A percentile compares a stretch with the other conserved stretches of the same genome.
Conservation (phyloP, 768 basidiomycete species). For the Lyophyllum decastes region DNA sequence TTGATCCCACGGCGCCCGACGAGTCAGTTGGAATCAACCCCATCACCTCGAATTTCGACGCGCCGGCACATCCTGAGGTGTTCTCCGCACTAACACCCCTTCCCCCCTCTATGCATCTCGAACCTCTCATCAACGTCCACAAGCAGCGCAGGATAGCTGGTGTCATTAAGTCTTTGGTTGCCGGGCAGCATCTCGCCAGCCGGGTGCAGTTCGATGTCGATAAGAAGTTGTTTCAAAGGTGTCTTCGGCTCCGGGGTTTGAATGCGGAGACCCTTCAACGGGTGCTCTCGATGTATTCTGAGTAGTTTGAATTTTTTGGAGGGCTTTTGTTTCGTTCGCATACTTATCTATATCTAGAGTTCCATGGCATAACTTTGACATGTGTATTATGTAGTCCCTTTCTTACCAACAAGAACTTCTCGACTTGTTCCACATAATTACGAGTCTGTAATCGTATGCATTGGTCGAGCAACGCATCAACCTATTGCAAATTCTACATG, state of each 20-base stretch:
- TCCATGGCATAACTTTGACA: constrained; percentile 7
- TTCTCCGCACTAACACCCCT: constrained; percentile 73
- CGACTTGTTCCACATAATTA: too few species aligned
- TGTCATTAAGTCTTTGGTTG: constrained; percentile 78
- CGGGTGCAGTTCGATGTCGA: constrained; percentile 70
- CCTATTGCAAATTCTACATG: too few species aligned
- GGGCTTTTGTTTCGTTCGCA: constrained; percentile 17
- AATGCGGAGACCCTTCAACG: constrained; percentile 56
- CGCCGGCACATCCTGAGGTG: constrained; percentile 77
- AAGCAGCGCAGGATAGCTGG: constrained; percentile 83
- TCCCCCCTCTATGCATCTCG: constrained; percentile 76
- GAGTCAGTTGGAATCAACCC: constrained; percentile 67
- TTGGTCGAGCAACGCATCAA: too few species aligned
- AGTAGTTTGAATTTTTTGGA: constrained; percentile 16
- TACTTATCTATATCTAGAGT: constrained; percentile 19
- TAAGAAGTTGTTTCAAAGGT: constrained; percentile 75
- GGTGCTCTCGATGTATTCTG: constrained; percentile 31
- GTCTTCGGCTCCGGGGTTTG: constrained; percentile 69
- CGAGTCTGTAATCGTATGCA: too few species aligned
- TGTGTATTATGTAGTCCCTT: constrained; percentile 11
- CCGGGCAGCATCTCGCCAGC: constrained; percentile 81
- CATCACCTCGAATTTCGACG: constrained; percentile 60
- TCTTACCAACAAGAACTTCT: background rate
- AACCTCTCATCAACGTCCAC: constrained; percentile 87
- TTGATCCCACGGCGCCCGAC: constrained; percentile 81